Conservation (phyloP, 306 rosid genomes). For the Heteromeles arbutifolia region DNA sequence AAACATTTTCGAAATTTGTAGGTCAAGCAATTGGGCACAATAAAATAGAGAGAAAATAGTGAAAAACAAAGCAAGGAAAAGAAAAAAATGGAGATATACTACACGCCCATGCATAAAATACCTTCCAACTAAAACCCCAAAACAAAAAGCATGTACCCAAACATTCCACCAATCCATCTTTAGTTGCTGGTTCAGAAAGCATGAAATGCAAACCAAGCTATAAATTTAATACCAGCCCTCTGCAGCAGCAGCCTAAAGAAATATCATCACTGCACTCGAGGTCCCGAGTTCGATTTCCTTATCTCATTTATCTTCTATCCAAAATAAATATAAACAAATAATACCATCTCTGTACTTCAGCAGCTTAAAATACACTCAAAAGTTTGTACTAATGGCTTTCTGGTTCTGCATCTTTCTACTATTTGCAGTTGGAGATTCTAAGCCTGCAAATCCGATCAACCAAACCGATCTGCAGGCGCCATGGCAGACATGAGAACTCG, state of each 20-base stretch:
- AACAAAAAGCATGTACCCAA: background rate
- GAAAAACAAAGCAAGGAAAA: background rate
- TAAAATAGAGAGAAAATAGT: background rate
- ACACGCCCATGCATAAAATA: slow-evolving; percentile 26
- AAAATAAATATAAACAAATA: too few relatives aligned
- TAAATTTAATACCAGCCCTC: background rate
- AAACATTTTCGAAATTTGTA: too few relatives aligned
- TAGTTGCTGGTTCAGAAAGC: background rate
- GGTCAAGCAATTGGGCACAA: background rate
- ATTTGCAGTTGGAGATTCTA: slow-evolving; percentile 27
- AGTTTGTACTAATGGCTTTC: slow-evolving; percentile 32
- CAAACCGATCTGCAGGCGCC: slow-evolving; percentile 47
- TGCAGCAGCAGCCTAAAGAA: background rate
- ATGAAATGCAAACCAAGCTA: slow-evolving; percentile 6
- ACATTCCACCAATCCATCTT: background rate
- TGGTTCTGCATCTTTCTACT: slow-evolving; percentile 37
- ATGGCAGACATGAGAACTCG: slow-evolving; percentile 43
- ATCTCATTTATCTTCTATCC: too few relatives aligned
- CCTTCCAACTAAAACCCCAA: slow-evolving; percentile 25
- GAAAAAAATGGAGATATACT: background rate
- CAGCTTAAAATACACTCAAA: background rate
- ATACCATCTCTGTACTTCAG: background rate
- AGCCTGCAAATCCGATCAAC: slow-evolving; percentile 22
- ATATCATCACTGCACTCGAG: too few relatives aligned
- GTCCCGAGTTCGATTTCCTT: too few relatives aligned